Conservation (phyloP, 2,329 filamentous ascomycete genomes). For the Venturia oleaginea region DNA sequence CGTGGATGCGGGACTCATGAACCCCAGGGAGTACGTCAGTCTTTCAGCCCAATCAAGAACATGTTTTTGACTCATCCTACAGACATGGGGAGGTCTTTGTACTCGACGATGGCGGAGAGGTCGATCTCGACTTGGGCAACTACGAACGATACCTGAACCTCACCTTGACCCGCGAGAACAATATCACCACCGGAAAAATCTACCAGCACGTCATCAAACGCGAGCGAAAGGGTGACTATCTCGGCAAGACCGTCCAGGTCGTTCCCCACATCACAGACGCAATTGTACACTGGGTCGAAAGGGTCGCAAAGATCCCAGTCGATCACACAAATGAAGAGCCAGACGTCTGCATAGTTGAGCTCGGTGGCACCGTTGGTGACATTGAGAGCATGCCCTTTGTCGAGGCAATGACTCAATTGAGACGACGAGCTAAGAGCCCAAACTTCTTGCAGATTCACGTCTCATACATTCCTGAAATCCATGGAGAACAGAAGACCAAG, state of each 20-base stretch:
- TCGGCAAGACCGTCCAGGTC: slow-evolving; percentile 82
- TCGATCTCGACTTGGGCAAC: slow-evolving; percentile 66
- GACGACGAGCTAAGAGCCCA: slow-evolving; percentile 59
- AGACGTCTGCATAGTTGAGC: slow-evolving; percentile 82
- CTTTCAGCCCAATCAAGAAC: background rate
- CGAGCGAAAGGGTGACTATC: slow-evolving; percentile 64
- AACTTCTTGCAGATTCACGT: slow-evolving; percentile 89
- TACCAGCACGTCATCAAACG: slow-evolving; percentile 81
- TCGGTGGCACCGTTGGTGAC: slow-evolving; percentile 64
- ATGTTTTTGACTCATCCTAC: slow-evolving; percentile 11
- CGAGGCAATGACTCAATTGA: slow-evolving; percentile 73
- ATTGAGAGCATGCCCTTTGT: slow-evolving; percentile 85
- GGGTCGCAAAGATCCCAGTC: slow-evolving; percentile 75
- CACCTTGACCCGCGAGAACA: slow-evolving; percentile 75
- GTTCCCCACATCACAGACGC: slow-evolving; percentile 88
- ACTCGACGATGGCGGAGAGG: slow-evolving; percentile 71
- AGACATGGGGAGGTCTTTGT: slow-evolving; percentile 88
- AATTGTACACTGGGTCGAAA: slow-evolving; percentile 87
- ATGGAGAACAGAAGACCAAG: slow-evolving; percentile 87
- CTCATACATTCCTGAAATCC: slow-evolving; percentile 70
- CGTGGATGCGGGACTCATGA: slow-evolving; percentile 66
- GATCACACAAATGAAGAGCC: slow-evolving; percentile 76
- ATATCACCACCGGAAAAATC: slow-evolving; percentile 96
- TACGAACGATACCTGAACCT: slow-evolving; percentile 77
- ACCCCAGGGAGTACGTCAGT: slow-evolving; percentile 48